Base-by-base conservation (phyloP, 2,329 filamentous ascomycete genomes). In the Aspergillus cejpii region DNA sequence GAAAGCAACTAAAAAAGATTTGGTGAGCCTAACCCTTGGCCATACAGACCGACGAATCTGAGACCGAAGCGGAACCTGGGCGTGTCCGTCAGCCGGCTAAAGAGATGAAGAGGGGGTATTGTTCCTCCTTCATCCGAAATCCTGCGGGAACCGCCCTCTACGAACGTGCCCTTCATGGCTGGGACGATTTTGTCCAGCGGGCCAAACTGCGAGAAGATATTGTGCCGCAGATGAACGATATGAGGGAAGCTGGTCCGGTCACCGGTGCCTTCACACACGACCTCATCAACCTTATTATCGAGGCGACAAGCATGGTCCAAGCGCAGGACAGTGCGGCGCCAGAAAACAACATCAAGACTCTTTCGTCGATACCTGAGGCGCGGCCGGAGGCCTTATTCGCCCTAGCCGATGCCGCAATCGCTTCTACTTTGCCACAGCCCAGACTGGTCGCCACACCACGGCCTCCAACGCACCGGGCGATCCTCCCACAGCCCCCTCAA, bases 381-480 rank as follows among this genome's bases (percentile, higher is more conserved):
- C 52, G 39, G 17, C 53, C 55, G 40, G 53, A 50, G n/a, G 64
- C 63, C 12, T 53, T 70, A 33, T 58, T 54, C 26, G 55, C 63
- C 3, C 56, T 70, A 42, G 67, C 67, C 23, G 66, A 69, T 42
- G 57, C 55, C 12, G 58, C 61, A 50, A 40, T 66, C 62, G 58
- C 60, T 37, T 59, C 60, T 31, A 45, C 52, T 6, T 56, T 59
- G n/a, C 56, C 54, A 20, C 48, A 48, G 33, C 42, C 51, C 19
- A 39, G 51, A 23, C 41, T 75, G 42, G 73, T 78, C 52, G 69
- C 53, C 65, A 75, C 40, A 67, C 70, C 39, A 62, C 73, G 39
- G 53, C 75, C 49, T 55, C 64, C 54, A 39, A 26, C 51, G 2
- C 63, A 61, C 45, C 61, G 61, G 37, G 48, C 60, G 15, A 52